Evolutionary conservation across 2,329 filamentous ascomycete genomes (phyloP).

Genomic region (Alternaria gansuensis): DNA sequence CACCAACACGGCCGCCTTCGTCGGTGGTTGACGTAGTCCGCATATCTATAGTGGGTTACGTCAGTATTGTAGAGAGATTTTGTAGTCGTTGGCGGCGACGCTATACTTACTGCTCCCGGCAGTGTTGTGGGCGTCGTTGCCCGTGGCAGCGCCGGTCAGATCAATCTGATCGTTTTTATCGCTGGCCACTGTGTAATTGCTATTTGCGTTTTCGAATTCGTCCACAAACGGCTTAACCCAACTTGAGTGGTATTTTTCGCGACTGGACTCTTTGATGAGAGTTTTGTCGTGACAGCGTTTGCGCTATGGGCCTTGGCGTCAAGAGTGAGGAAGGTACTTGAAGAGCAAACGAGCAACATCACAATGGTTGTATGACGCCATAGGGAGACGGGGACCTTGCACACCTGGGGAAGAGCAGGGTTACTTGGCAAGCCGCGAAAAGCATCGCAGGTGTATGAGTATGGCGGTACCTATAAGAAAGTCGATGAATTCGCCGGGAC

Average conservation of each 20-base stretch:
- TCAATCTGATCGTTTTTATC: not conserved
- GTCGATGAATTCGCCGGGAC: not conserved
- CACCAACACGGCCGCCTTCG: not conserved
- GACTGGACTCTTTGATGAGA: not conserved
- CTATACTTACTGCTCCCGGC: not conserved
- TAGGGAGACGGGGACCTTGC: not conserved
- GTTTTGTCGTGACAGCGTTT: not conserved
- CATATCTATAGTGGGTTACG: not conserved
- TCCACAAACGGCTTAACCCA: too few species aligned
- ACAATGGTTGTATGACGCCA: not conserved
- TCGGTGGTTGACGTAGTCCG: too few species aligned
- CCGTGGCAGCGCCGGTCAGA: too few species aligned
- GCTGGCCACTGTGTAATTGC: not conserved
- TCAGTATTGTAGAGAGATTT: not conserved
- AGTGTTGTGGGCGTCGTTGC: not conserved
- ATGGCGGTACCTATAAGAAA: not conserved
- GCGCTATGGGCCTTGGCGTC: not conserved
- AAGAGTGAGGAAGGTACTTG: not conserved
- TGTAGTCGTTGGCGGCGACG: too few species aligned
- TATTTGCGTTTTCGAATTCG: not conserved
- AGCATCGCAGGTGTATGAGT: not conserved
- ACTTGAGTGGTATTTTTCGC: not conserved
- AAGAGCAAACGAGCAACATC: not conserved
- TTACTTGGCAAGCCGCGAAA: not conserved
- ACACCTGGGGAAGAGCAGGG: not conserved